phyloP scores from a whole-genome alignment of 148 eudicot species.

The Rhododendron vialii region DNA sequence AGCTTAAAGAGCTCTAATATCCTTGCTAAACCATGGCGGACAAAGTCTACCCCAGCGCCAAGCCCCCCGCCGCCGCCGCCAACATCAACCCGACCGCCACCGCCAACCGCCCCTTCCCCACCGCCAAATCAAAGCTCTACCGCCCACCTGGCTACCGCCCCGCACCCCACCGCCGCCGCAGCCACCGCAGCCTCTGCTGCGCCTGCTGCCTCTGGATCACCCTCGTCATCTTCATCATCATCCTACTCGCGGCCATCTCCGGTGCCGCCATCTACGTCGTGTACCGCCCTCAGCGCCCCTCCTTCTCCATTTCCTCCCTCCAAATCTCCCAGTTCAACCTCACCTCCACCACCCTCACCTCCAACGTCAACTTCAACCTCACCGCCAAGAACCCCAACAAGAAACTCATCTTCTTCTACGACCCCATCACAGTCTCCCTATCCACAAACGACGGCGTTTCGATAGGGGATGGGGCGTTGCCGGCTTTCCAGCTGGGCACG shows the following conservation, averaged over 20 bases:
- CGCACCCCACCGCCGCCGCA: constrained; percentile 29
- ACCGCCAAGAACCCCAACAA: constrained; percentile 43
- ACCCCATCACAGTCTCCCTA: constrained; percentile 19
- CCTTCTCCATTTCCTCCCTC: constrained; percentile 50
- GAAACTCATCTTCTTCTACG: constrained; percentile 41
- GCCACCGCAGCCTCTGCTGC: constrained; percentile 41
- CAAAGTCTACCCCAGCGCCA: constrained; percentile 28
- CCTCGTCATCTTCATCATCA: constrained; percentile 29
- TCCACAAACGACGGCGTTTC: constrained; percentile 19
- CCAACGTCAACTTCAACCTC: constrained; percentile 37
- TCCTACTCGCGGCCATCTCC: constrained; percentile 48
- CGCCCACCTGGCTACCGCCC: constrained; percentile 48
- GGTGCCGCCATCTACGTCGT: constrained; percentile 36
- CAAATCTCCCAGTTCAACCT: constrained; percentile 42
- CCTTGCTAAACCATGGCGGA: not conserved
- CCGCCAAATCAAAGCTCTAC: constrained; percentile 48
- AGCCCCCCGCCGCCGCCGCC: constrained; percentile 18
- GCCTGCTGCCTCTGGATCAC: constrained; percentile 36
- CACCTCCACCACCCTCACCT: constrained; percentile 22
- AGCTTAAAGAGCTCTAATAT: not conserved
- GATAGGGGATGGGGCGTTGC: constrained; percentile 33
- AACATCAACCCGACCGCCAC: constrained; percentile 9
- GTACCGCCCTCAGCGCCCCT: constrained; percentile 59
- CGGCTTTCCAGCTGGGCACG: constrained; percentile 27
- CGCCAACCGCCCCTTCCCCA: constrained; percentile 25